These are phyloP conservation scores for Aspergillus piperis DNA, from an alignment of 2,329 filamentous ascomycete genomes.

Conservation along the genomic window DNA sequence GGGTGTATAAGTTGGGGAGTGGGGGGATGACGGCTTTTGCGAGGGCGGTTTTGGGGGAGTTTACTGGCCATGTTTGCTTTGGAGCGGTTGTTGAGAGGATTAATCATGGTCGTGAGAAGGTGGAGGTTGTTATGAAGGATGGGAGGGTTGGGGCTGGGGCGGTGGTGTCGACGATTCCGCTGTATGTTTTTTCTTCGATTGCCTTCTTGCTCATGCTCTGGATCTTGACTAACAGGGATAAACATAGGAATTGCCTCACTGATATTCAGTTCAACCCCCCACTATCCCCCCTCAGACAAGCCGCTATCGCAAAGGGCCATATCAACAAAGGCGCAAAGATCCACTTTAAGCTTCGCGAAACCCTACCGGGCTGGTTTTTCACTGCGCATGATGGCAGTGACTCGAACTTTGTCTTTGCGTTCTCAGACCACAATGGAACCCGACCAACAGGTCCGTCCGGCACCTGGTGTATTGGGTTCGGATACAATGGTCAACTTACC, in stretches of 20 bases:
- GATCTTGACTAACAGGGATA: too few species aligned
- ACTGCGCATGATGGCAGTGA: constrained; percentile 5
- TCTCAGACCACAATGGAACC: constrained; percentile 24
- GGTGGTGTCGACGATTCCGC: constrained; percentile 9
- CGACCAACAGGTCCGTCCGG: constrained; percentile 7
- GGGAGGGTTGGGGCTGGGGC: neutral
- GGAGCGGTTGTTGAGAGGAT: neutral
- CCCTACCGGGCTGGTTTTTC: constrained; percentile 16
- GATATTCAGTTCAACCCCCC: constrained; percentile 31
- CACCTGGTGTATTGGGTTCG: constrained; percentile 25
- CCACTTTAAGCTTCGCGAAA: constrained; percentile 23
- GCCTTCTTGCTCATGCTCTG: too few species aligned
- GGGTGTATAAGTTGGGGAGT: constrained; percentile 28
- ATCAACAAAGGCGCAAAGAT: constrained; percentile 33
- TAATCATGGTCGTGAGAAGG: neutral
- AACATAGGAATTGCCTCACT: constrained; percentile 9
- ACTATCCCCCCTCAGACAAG: constrained; percentile 22
- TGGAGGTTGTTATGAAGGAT: neutral
- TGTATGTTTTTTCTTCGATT: neutral
- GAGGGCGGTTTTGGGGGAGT: constrained; percentile 14
- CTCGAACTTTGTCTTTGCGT: constrained; percentile 21
- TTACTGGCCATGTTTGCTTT: constrained; percentile 13
- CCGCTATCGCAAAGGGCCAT: constrained; percentile 28
- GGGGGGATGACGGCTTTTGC: constrained; percentile 28
- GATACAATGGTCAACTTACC: constrained; percentile 15